These are phyloP conservation scores for Trametes punicea DNA, from an alignment of 768 basidiomycete genomes.

Conservation along the genomic window DNA sequence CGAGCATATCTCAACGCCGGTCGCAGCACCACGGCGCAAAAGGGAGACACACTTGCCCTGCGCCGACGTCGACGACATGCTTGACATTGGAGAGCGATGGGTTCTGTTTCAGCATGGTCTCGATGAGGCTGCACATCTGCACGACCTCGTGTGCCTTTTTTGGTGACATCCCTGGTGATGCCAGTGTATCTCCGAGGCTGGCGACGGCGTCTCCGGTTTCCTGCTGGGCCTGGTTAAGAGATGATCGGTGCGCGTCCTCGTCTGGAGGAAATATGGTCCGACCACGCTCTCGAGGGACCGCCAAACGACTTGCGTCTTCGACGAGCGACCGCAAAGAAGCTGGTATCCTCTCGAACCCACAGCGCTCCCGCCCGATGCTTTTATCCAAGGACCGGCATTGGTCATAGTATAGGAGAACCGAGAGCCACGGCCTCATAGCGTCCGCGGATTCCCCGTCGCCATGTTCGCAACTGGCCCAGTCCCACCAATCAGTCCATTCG, in stretches of 20 bases:
- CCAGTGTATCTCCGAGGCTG: not conserved
- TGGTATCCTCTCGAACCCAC: not conserved
- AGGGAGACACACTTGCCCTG: constrained; percentile 52
- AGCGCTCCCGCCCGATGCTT: not conserved
- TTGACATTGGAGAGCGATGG: constrained; percentile 23
- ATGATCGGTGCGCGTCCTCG: not conserved
- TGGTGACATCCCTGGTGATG: constrained; percentile 57
- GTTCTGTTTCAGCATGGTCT: constrained; percentile 32
- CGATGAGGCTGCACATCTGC: constrained; percentile 57
- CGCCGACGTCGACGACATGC: constrained; percentile 69
- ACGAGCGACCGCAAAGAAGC: not conserved
- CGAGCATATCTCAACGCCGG: not conserved
- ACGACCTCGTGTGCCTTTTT: constrained; percentile 74
- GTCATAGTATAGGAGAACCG: constrained; percentile 19
- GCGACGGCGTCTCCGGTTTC: not conserved
- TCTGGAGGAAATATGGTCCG: not conserved
- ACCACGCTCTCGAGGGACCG: not conserved
- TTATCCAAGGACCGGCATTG: no score
- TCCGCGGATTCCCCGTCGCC: not conserved
- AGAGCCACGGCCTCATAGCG: constrained; percentile 17
- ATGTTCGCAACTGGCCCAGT: constrained; percentile 19
- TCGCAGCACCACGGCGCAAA: not conserved
- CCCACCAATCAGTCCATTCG: constrained; percentile 28
- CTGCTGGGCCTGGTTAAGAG: not conserved
- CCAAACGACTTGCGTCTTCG: not conserved